Base-by-base conservation (phyloP, 345 rosid species). In the Litchi chinensis region DNA sequence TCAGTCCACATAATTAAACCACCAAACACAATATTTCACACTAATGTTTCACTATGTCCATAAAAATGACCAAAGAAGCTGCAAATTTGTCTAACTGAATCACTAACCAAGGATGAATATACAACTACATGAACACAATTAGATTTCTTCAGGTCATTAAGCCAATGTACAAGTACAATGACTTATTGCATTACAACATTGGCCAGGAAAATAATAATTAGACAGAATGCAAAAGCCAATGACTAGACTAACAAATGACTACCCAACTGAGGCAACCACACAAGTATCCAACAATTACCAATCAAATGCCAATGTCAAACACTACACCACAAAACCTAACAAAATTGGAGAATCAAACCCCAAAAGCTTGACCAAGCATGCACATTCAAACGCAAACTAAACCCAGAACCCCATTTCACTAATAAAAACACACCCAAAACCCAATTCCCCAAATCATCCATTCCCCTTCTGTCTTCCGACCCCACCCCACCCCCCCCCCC, bases 331-430 rank as follows among this genome's bases (percentile, higher is more conserved):
- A 48, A 64, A 32, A 65, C 28, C 21, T 40, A 73, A 75, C 40
- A 56, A 39, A 73, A 82, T 71, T 66, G 73, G 81, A 76, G 56
- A 78, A 72, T 73, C 67, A 77, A 64, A 67, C n/a, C 65, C 79
- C 44, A 56, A 80, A 13, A 68, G 73, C 77, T 71, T 68, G 76
- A 76, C 54, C 64, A 78, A 70, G 71, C 73, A 85, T 44, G 43
- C 65, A 79, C 85, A 83, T 83, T 86, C 71, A 22, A 70, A 56
- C 81, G 68, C 37, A 37, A 57, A 76, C 67, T 76, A 67, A 80
- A 57, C 79, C 84, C 52, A 81, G 71, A 74, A 71, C 80, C 79
- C 85, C 87, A 79, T 83, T 82, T 22, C 83, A 79, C 81, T 46
- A 6, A 46, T 46, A 46, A 52, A 73, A 65, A 10, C 22, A 52